Conservation (phyloP, 2,329 filamentous ascomycete genomes). For the Claviceps fusiformis region DNA sequence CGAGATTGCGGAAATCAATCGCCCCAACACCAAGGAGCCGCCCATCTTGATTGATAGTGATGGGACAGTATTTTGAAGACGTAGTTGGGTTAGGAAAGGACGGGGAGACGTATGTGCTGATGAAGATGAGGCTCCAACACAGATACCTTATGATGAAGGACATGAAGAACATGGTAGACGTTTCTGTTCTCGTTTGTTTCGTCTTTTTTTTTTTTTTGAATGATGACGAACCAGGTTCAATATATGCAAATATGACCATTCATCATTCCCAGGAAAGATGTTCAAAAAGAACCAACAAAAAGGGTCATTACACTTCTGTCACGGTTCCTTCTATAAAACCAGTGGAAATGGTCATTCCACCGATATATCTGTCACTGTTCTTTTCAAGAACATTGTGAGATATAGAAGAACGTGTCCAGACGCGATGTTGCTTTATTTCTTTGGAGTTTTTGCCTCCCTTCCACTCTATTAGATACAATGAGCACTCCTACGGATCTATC, state of each 20-base stretch:
- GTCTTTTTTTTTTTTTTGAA: background rate
- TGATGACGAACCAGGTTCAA: background rate
- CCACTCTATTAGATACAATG: background rate
- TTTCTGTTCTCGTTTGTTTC: background rate
- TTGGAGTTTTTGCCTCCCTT: too few relatives aligned
- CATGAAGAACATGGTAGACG: background rate
- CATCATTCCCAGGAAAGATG: background rate
- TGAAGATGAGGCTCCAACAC: background rate
- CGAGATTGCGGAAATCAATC: conserved; percentile 87
- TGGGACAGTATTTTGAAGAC: conserved; percentile 76
- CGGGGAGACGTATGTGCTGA: background rate
- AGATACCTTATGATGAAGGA: background rate
- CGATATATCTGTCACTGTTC: too few relatives aligned
- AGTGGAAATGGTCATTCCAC: too few relatives aligned
- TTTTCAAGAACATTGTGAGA: too few relatives aligned
- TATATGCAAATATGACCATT: background rate
- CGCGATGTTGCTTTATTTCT: too few relatives aligned
- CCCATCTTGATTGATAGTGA: conserved; percentile 95
- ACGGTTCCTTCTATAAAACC: too few relatives aligned
- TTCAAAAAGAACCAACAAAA: too few relatives aligned
- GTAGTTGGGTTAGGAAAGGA: background rate
- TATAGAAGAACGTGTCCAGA: too few relatives aligned
- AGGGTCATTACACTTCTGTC: too few relatives aligned
- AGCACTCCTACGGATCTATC: background rate
- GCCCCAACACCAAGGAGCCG: conserved; percentile 91